Base-by-base conservation (phyloP, 2,329 filamentous ascomycete species). In the Calonectria montana region DNA sequence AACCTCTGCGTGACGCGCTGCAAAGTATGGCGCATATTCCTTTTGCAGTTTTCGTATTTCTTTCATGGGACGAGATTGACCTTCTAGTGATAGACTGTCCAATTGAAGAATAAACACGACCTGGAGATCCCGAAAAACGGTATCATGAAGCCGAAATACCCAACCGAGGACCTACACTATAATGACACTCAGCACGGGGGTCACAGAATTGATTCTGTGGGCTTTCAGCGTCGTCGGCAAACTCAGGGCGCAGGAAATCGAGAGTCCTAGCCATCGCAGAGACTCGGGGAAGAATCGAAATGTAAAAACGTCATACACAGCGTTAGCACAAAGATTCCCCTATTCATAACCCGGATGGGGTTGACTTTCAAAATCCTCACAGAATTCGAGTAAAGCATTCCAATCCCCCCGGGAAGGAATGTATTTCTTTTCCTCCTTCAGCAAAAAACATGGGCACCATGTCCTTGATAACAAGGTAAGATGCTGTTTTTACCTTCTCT, bases 381-480 rank as follows among this genome's bases (percentile, higher is more conserved):
- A 71, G 27, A 55, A 71, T 15, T 50, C 12, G 4, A 71, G 21
- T 21, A 64, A 63, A 16, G 35, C 43, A 1, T 57, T 45, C 35
- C 67, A 71, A n/a, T 71, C 69, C 18, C 18, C 18, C 27, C 1
- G 69, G 69, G 23, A 62, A 71, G 35, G 35, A 57, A n/a, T 61
- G n/a, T 5, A 67, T 43, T 18, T 53, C n/a, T 4, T n/a, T 21
- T 1, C 25, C 63, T 3, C 47, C 69, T 27, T 67, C 69, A 8
- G 53, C 53, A n/a, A 21, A 18, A 13, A 71, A 71, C 15, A 71
- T 66, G 16, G 69, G 65, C 25, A 59, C 48, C 69, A 71, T 69
- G 6, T 71, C 69, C 7, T 66, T 47, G 65, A 59, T 64, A 41
- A 71, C 63, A 15, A 64, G 69, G 29, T 71, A 59, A 18, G 69